Evolutionary conservation across 148 eudicot genomes (phyloP), one percentile per base, ranked within the genome.

Genomic region (Arbutus unedo): DNA sequence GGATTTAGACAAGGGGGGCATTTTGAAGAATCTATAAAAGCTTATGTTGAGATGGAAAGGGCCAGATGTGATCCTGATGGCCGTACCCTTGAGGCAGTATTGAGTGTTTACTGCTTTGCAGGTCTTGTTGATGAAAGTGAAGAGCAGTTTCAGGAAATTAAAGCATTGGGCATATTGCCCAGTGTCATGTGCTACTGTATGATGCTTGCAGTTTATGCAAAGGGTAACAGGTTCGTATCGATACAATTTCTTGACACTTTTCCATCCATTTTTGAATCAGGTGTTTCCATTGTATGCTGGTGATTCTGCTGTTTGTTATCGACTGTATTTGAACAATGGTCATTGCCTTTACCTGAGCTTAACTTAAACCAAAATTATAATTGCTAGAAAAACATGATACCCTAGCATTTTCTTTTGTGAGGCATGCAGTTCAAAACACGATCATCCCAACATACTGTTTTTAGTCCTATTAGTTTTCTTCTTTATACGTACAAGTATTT

Each of bases 161-260:
- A 91, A 90, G 93, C 88, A 73, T 86, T 89, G 81, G 98, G 95
- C 54, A 86, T 91, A 78, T 89, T 91, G 72, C 98, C 98, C 6
- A 94, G 93, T 85, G 90, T 94, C 43, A 96, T 94, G 93, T 90
- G 97, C 84, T 96, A 96, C 82, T 96, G 96, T 81, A 96, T 96
- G 98, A 92, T 96, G 98, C 89, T 96, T 84, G 94, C 96, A 55
- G 91, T 92, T 81, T 94, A 91, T 84, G 98, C 95, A 38, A 96
- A 90, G 84, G 81, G 85, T 78, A 93, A 91, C 89, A 92, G 98
- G 98, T 95, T 74, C 81, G 90, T 55, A 74, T 82, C 77, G 60
- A 67, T 82, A 38, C 80, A 64, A 11, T 21, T 77, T n/a, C 62
- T 25, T 53, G 9, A 60, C 53, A 16, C 56, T 31, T 44, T n/a